phyloP scores from a whole-genome alignment of 331 rosid genomes.

The Saraca asoca region DNA sequence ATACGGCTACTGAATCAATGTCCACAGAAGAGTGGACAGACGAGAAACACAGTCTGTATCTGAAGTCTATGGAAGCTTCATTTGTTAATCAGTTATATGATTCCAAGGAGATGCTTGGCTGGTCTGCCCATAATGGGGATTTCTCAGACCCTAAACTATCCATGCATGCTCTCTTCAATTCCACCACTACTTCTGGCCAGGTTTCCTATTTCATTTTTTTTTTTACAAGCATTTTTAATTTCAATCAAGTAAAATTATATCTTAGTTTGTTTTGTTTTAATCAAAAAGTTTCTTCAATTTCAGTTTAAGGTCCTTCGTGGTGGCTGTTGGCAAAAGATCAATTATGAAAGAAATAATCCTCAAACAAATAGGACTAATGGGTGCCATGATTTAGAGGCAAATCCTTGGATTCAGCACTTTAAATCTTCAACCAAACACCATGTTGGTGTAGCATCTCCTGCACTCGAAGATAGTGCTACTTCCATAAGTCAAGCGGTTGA shows the following conservation, averaged over 20 bases:
- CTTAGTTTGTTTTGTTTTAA: too few relatives aligned
- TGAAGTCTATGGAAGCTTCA: constrained; percentile 87
- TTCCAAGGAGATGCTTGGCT: constrained; percentile 49
- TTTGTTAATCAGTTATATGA: constrained; percentile 75
- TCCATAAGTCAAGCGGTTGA: constrained; percentile 27
- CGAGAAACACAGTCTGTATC: constrained; percentile 84
- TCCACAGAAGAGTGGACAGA: constrained; percentile 75
- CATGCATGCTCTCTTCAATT: background rate
- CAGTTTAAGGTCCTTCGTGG: constrained; percentile 72
- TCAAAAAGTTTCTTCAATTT: too few relatives aligned
- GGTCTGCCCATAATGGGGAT: constrained; percentile 22
- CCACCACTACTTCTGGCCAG: constrained; percentile 52
- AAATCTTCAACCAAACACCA: constrained; percentile 42
- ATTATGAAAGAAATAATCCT: constrained; percentile 49
- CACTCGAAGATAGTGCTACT: constrained; percentile 31
- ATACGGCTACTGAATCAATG: constrained; percentile 32
- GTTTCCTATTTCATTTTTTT: constrained; percentile 30
- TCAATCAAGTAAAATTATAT: too few relatives aligned
- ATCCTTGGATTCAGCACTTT: constrained; percentile 76
- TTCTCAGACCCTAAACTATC: too few relatives aligned
- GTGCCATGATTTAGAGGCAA: constrained; percentile 36
- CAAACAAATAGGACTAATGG: constrained; percentile 37
- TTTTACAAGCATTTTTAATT: too few relatives aligned
- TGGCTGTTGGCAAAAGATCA: constrained; percentile 65
- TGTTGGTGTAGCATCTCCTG: constrained; percentile 33